Base-by-base conservation (phyloP, 2,329 filamentous ascomycete genomes). In the Penicillium sp. region DNA sequence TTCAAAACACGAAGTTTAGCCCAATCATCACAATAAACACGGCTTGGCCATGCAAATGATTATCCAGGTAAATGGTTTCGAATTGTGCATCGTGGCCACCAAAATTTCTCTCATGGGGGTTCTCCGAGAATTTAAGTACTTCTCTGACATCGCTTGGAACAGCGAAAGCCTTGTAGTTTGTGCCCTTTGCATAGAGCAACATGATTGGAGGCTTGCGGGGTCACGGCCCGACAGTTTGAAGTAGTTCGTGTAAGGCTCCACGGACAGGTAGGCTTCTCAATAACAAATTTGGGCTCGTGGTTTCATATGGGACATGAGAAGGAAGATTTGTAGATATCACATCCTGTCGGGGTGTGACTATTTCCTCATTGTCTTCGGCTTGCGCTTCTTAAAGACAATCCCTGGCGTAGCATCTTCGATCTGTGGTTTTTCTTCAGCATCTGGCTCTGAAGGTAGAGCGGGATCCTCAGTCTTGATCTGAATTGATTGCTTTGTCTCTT, bases 301-400 rank as follows among this genome's bases (percentile, higher is more conserved):
- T 29, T 26, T 3, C 13, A 36, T n/a, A 9, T 11, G 11, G 8
- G 27, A 4, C 19, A 34, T n/a, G 35, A 27, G 10, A 40, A 34
- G 9, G 13, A 47, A 27, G 7, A 6, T 38, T 27, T n/a, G 42
- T 3, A 5, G 14, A 34, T 10, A 52, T n/a, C 11, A 18, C 11
- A 27, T 52, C 26, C 16, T 47, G n/a, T 18, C 23, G 19, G 23
- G 16, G 39, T 39, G 26, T 7, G 7, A 40, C 57, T 64, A 75
- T 66, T 71, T 72, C 61, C 70, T 74, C 61, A 70, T 69, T 46
- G 68, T 62, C 63, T 78, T 79, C 2, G 75, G 69, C 59, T 77
- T 79, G 58, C 77, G 76, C 59, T 78, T 79, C 61, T 79, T 79
- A 69, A 79, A 79, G 19, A 79, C 61, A 38, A 78, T 69, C 3